A percentile compares a stretch with the other conserved stretches of the same genome.
Evolutionary conservation across 257 asterid species (phyloP).

Genomic region (Nicotiana undulata): DNA sequence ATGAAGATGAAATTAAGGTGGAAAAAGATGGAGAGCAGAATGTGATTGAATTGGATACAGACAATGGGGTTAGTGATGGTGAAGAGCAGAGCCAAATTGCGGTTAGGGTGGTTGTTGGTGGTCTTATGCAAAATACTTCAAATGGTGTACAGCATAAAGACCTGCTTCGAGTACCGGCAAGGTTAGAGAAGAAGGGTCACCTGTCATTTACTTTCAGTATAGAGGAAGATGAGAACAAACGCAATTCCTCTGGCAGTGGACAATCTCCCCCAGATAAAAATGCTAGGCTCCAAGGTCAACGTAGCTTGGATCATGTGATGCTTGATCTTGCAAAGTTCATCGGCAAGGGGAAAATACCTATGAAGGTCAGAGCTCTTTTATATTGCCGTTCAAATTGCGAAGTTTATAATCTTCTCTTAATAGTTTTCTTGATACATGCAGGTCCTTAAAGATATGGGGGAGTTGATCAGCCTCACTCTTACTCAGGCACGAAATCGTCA

Average conservation of each 20-base stretch:
- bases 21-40: constrained; percentile 28
- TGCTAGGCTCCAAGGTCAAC: constrained; percentile 52
- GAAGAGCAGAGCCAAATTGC: constrained; percentile 60
- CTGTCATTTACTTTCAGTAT: constrained; percentile 70
- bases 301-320: constrained; percentile 59
- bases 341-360: constrained; percentile 80
- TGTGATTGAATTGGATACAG: constrained; percentile 39
- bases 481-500: constrained; percentile 76
- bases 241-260: constrained; percentile 33
- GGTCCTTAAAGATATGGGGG: constrained; percentile 90
- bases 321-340: constrained; percentile 79
- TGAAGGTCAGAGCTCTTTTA: constrained; percentile 46
- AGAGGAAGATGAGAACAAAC: constrained; percentile 56
- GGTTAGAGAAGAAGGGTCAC: constrained; percentile 54
- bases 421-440: constrained; percentile 20
- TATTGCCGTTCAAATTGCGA: background rate
- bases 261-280: constrained; percentile 48
- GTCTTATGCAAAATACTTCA: constrained; percentile 38
- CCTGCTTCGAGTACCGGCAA: constrained; percentile 85
- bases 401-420: background rate
- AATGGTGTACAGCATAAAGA: constrained; percentile 36
- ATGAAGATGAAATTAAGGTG: constrained; percentile 34
- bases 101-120: constrained; percentile 61
- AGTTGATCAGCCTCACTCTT: constrained; percentile 54
- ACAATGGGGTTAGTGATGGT: constrained; percentile 39